phyloP scores from a whole-genome alignment of 208 protist genomes.

The Leishmania mexicana region DNA sequence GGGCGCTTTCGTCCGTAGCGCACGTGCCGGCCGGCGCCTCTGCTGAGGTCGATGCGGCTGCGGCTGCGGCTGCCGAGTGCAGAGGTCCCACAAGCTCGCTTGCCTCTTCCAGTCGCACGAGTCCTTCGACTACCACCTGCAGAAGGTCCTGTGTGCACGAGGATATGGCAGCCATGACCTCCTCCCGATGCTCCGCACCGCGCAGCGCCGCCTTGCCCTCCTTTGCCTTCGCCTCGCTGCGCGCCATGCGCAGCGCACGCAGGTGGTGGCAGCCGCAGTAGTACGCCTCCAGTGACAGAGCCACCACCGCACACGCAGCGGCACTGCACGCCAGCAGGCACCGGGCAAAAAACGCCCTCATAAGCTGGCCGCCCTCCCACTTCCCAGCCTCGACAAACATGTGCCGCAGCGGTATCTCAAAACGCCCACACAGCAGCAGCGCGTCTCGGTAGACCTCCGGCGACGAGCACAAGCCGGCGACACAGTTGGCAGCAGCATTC shows the following conservation, averaged over 20 bases:
- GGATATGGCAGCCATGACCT: constrained; percentile 15
- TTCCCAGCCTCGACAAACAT: constrained; percentile 27
- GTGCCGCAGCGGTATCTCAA: constrained; percentile 56
- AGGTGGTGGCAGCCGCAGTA: constrained; percentile 31
- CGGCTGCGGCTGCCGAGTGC: constrained; percentile 9
- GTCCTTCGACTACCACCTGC: constrained; percentile 76
- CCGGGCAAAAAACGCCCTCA: constrained; percentile 38
- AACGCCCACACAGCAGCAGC: constrained; percentile 62
- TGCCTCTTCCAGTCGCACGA: constrained; percentile 75
- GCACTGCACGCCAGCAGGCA: constrained; percentile 69
- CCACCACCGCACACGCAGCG: constrained; percentile 67
- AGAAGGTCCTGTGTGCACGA: constrained; percentile 61
- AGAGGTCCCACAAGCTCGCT: constrained; percentile 34
- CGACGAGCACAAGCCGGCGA: constrained; percentile 9
- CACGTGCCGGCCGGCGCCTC: not conserved
- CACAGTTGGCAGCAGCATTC: not conserved
- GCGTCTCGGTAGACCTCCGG: constrained; percentile 46
- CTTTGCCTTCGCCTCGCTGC: constrained; percentile 15
- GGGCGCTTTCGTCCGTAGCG: not conserved
- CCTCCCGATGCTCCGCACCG: constrained; percentile 8
- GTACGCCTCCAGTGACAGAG: constrained; percentile 47
- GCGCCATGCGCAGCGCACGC: constrained; percentile 16
- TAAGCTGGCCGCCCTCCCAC: constrained; percentile 2
- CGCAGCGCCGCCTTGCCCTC: constrained; percentile 6
- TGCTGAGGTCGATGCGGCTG: not conserved